Evolutionary conservation across 768 basidiomycete genomes (phyloP), one percentile per base, ranked within the genome.

Genomic region (Boletus subparvulus): DNA sequence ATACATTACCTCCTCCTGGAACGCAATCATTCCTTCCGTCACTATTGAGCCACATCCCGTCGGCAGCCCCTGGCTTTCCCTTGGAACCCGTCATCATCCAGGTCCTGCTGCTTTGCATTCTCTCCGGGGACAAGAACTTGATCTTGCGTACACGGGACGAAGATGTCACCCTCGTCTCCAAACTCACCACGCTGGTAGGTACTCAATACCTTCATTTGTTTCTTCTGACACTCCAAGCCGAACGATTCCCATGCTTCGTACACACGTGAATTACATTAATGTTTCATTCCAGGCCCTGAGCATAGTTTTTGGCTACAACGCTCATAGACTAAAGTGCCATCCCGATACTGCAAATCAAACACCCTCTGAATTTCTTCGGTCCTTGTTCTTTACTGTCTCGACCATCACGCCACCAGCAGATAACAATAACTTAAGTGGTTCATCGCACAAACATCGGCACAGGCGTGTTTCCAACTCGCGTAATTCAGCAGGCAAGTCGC

Each of bases 61-160:
- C 74, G n/a, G 68, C 71, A 8, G 69, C 73, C 28, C 74, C 80
- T n/a, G 74, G 70, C 10, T 67, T 86, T 16, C 85, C 85, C 9
- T 54, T 88, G 3, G 87, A 90, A 50, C 76, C 81, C 11, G 79
- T 83, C 50, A 78, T 89, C 41, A 70, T 90, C 21, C 86, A 86
- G 66, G 83, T 85, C 21, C 72, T 90, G 16, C 78, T 90, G 32
- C 78, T 86, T 4, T 87, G 81, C 66, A 74, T 90, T 46, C 73
- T 87, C 36, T 78, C 87, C 4, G 82, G 82, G 1, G 75, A 85
- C 61, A 84, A 80, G 59, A 78, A 89, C 67, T 72, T 91, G 30
- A 76, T 92, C 53, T 73, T 92, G 17, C 78, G 85, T 43, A 82
- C 87, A 2, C 76, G 75, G 12, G 84, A 86, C 59, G 85, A 88